Base-by-base conservation (phyloP, 1,139 yeast species). In the Saccharomycopsis crataegensis region DNA sequence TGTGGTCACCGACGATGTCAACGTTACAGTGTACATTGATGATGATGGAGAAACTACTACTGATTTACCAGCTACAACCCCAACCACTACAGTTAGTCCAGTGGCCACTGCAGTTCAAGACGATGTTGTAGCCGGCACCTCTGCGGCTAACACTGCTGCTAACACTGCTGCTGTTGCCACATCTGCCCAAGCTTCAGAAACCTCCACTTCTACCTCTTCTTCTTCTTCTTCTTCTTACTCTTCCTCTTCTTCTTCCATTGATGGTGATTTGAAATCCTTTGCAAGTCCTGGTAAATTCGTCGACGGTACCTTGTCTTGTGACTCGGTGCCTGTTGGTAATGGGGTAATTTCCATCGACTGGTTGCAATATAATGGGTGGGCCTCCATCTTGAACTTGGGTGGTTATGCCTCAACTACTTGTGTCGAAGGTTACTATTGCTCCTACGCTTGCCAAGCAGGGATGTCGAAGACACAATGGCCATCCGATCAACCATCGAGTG, bases 401-500 rank as follows among this genome's bases (percentile, higher is more conserved):
- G 70, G 72, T 48, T 76, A 80, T 50, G 81, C 89, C 57, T 83
- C 88, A 57, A 77, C 85, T 57, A 66, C 74, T 48, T 86, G 94
- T 76, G 67, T 75, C 61, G 90, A 84, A 59, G 93, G 90, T 57
- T 77, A 79, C 64, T 84, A 83, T 77, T 86, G 94, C 70, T 86
- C 93, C 56, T 86, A 86, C 67, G 89, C 93, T 59, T 86, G 94
- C 73, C 91, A 85, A 72, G 80, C 93, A 56, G 94, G 94, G 79
- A 85, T 85, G 93, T 85, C 93, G 63, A 86, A 86, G 76, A 85
- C 93, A 57, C 94, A 86, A 74, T 86, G 90, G 90, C 94, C 94
- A 56, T 70, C 80, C 38, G 61, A 68, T 36, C 94, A 86, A 71
- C 93, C 93, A 56, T 61, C 80, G 49, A 77, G 71, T 66, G 94